Evolutionary conservation across 2,329 filamentous ascomycete genomes (phyloP), one percentile per base, ranked within the genome.

Genomic region (Coleophoma eucalyptorum): DNA sequence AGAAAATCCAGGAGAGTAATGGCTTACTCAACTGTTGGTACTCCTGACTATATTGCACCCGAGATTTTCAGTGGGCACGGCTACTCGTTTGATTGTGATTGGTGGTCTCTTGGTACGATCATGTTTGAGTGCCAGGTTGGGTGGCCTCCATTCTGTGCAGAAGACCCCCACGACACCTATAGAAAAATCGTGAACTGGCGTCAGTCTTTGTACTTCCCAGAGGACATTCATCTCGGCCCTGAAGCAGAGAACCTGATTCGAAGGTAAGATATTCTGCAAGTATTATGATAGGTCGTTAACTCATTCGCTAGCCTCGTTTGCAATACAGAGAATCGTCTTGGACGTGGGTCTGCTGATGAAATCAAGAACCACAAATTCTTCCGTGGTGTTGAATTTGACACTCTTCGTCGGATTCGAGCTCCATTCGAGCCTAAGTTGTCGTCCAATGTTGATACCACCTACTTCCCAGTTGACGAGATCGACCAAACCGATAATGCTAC

Each of bases 101-200:
- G 94, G 94, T 99, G 94, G 94, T 96, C 90, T 19, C 81, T 99
- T 46, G 94, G 94, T 48, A 97, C 94, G 42, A 99, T 99, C 73
- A 97, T 99, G 94, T 99, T 97, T 64, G 94, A 99, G 72, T 99
- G 94, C 70, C 79, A 99, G 60, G 91, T 99, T 55, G 94, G 94
- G 63, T 99, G 94, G 94, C 94, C 94, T 50, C 94, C 94, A 31
- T 99, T 99, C 81, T 99, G 94, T 69, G 93, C 94, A 18, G 94
- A 99, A 69, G 93, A 97, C 67, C 89, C 91, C 54, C 93, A 96
- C 66, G 94, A 97, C 69, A 97, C 94, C 1, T 99, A 99, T 73
- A 87, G 93, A 60, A 99, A 99, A 80, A 99, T 99, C 69, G 91
- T 99, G 63, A 96, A 97, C 74, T 99, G 94, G 94, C 86, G 90